Base-by-base conservation (phyloP, 768 basidiomycete genomes). In the Hericium coralloides region DNA sequence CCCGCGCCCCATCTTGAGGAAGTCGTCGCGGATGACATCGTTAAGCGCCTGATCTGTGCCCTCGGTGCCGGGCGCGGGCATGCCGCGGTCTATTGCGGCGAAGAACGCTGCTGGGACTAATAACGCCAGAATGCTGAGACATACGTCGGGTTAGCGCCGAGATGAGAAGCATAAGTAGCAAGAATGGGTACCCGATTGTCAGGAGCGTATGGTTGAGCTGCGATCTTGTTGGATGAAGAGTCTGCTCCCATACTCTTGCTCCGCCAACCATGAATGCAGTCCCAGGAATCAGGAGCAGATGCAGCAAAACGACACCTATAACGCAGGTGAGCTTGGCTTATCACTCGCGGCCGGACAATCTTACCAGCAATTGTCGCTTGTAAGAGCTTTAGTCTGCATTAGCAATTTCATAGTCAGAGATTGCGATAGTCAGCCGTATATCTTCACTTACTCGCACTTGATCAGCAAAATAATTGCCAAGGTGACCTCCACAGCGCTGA, bases 191-290 rank as follows among this genome's bases (percentile, higher is more conserved):
- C 85, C 87, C 87, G 59, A 89, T 75, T 0, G 79, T 82, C 3
- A 90, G 74, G 20, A 90, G 67, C 0, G 84, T 78, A 53, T 87
- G 84, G 60, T 89, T 89, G 2, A 89, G 73, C 60, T 88, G 75
- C 0, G 81, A 80, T 10, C 79, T 64, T 62, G 84, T 81, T 2
- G 84, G 83, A 62, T 87, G 81, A 9, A 90, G 70, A 55, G 85
- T 76, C 67, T 90, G 87, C 51, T 85, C 78, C 64, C 80, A 71
- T 25, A 89, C 73, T 20, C 78, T 75, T n/a, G 80, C 82, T 48
- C 87, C 87, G 22, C 87, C 87, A 2, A 79, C 78, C n/a, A 89
- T 73, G 66, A 89, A 89, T 0, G 86, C 75, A 4, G 78, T 74
- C 2, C 87, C 87, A 0, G 87, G 87, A 47, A 89, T 74, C 14